Base-by-base conservation (phyloP, 257 asterid genomes). In the Rhazya stricta region DNA sequence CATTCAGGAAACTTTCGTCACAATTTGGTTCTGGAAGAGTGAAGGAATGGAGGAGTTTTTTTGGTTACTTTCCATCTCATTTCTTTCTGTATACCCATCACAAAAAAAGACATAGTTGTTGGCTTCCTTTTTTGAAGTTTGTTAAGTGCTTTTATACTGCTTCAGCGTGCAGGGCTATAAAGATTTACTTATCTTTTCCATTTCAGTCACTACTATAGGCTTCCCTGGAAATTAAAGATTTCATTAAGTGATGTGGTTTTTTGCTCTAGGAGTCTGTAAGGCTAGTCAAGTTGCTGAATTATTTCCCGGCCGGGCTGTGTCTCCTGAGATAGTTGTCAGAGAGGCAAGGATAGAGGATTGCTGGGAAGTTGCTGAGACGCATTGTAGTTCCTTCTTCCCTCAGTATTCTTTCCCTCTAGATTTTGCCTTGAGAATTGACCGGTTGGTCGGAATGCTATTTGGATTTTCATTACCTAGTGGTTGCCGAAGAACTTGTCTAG, bases 331-430 rank as follows among this genome's bases (percentile, higher is more conserved):
- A 34, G 84, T 88, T 23, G 91, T 94, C 68, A 91, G 97, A 71
- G 97, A 94, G 80, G 99, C 96, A 42, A 88, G 96, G 83, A 77
- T 90, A 77, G 99, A 94, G 78, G 99, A 94, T 86, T 92, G 91
- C 84, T 94, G 99, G 99, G 97, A 92, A 87, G 96, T 94, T 18
- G 96, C 94, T 6, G 99, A 94, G 84, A 94, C 97, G 5, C 97
- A 92, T 83, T 94, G 97, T 85, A 94, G 96, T 79, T 85, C 92
- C 58, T 94, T 94, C 94, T 94, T 89, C 83, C 99, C 98, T 0
- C 88, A 83, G 39, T 91, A 86, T 78, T 81, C 97, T n/a, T 94
- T 94, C 77, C 98, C 96, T 74, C 84, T 90, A 29, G 96, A 92
- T 86, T 89, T 92, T 54, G 90, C 91, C 41, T 73, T 92, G 84